Evolutionary conservation across 2,329 filamentous ascomycete genomes (phyloP), one percentile per base, ranked within the genome.

Genomic region (Uncinocarpus reesii): DNA sequence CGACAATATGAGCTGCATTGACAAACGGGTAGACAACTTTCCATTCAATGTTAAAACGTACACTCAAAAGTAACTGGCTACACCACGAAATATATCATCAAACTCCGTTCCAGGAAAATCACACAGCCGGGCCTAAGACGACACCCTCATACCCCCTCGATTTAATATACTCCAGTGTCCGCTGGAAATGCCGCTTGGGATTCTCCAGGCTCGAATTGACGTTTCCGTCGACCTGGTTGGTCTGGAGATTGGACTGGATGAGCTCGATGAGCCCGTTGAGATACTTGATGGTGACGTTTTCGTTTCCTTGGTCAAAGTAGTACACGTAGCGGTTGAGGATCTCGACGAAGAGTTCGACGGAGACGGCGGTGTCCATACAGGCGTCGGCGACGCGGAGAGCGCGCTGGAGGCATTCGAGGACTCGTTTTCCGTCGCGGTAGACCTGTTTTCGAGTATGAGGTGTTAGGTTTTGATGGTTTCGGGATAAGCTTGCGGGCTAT

Each of bases 271-370:
- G 79, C 2, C 92, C 92, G 62, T 98, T 98, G 54, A 98, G 78
- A 65, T 96, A 98, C 69, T 96, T 96, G 2, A 84, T 95, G 4
- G 92, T 98, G 32, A 98, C 92, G 56, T 89, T 89, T 70, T 98
- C 92, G 67, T 98, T 98, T 64, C 95, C 87, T 66, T 98, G 90
- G 67, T 98, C 92, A 71, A 95, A 98, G 72, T 96, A 98, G 68
- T 98, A 98, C 46, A 96, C 89, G 64, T 98, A 98, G 66, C 92
- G 81, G 66, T 98, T 95, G 48, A 98, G 72, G 54, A 98, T 98
- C 70, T 98, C 92, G 49, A 98, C 90, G 68, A 98, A 98, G 42
- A 98, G 77, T 69, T 98, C 93, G 40, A 98, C 92, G 2, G 88
- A 95, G 3, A 95, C 88, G 5, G 88, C 87, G 6, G 89, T 92